Percentiles rank a stretch among this genome's conserved stretches.
phyloP scores from a whole-genome alignment of 768 basidiomycete genomes.

The Leccinum broughii region DNA sequence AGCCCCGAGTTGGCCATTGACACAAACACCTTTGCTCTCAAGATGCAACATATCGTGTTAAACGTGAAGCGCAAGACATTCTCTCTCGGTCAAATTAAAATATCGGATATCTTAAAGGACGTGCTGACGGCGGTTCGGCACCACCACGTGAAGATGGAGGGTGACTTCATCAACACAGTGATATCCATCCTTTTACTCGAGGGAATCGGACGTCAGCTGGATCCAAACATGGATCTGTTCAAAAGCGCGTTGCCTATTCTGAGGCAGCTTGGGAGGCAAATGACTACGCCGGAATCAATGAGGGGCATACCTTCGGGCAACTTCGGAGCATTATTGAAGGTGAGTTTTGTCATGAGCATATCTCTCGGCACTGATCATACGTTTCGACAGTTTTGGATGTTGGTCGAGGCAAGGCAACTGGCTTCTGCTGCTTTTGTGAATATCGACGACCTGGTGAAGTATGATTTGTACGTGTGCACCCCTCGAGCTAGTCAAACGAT shows the following conservation, averaged over 20 bases:
- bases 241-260: slow-evolving; percentile 94
- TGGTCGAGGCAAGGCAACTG: slow-evolving; percentile 88
- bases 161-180: slow-evolving; percentile 97
- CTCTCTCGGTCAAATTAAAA: slow-evolving; percentile 94
- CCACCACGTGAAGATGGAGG: slow-evolving; percentile 98
- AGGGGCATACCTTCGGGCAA: slow-evolving; percentile 66
- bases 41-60: slow-evolving; percentile 95
- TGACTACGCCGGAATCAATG: slow-evolving; percentile 72
- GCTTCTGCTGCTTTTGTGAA: slow-evolving; percentile 77
- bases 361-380: background rate
- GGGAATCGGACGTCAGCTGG: slow-evolving; percentile 92
- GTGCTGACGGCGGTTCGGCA: slow-evolving; percentile 83
- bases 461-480: slow-evolving; percentile 69
- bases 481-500: slow-evolving; percentile 1
- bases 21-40: slow-evolving; percentile 92
- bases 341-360: slow-evolving; percentile 33
- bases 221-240: slow-evolving; percentile 91
- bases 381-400: slow-evolving; percentile 76
- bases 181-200: slow-evolving; percentile 91
- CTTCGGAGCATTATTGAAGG: slow-evolving; percentile 87
- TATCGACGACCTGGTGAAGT: slow-evolving; percentile 83
- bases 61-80: slow-evolving; percentile 96
- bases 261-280: slow-evolving; percentile 86
- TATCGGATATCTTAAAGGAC: slow-evolving; percentile 88
- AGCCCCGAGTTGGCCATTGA: slow-evolving; percentile 89